Evolutionary conservation across 2,329 filamentous ascomycete genomes (phyloP).

Genomic region (Ophiostoma pallidulum): DNA sequence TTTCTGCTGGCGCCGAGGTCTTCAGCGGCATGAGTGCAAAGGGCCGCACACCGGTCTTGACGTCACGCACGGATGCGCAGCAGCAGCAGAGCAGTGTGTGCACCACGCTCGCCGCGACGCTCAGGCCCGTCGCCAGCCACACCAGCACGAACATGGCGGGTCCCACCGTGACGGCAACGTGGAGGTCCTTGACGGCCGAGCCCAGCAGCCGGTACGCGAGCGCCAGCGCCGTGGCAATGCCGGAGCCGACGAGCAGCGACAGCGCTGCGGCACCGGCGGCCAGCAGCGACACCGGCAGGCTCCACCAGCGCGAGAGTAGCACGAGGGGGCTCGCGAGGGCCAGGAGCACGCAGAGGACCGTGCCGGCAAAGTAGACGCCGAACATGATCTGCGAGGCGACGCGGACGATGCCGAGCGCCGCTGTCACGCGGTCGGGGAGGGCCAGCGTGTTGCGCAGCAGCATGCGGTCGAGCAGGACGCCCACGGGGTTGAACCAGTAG

Average conservation of each 20-base stretch:
- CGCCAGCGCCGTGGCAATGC: conserved; percentile 77
- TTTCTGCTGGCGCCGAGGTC: neutral
- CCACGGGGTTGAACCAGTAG: conserved; percentile 88
- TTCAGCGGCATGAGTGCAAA: conserved; percentile 15
- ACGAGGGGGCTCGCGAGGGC: conserved; percentile 53
- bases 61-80: conserved; percentile 45
- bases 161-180: conserved; percentile 64
- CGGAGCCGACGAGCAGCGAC: conserved; percentile 55
- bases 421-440: conserved; percentile 62
- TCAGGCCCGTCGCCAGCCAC: conserved; percentile 68
- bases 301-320: conserved; percentile 46
- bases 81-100: conserved; percentile 74
- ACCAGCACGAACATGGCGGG: conserved; percentile 74
- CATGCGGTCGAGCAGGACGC: conserved; percentile 70
- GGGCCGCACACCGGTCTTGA: conserved; percentile 30
- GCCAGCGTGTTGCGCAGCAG: conserved; percentile 75
- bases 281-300: conserved; percentile 58
- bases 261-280: conserved; percentile 59
- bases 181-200: conserved; percentile 59
- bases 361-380: conserved; percentile 67
- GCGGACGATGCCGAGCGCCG: conserved; percentile 64
- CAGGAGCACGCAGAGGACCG: conserved; percentile 62
- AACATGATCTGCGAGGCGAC: conserved; percentile 81
- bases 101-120: conserved; percentile 60
- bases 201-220: conserved; percentile 72